These are phyloP conservation scores for Lomentospora prolificans DNA, from an alignment of 2,329 filamentous ascomycete species.

Conservation along the genomic window DNA sequence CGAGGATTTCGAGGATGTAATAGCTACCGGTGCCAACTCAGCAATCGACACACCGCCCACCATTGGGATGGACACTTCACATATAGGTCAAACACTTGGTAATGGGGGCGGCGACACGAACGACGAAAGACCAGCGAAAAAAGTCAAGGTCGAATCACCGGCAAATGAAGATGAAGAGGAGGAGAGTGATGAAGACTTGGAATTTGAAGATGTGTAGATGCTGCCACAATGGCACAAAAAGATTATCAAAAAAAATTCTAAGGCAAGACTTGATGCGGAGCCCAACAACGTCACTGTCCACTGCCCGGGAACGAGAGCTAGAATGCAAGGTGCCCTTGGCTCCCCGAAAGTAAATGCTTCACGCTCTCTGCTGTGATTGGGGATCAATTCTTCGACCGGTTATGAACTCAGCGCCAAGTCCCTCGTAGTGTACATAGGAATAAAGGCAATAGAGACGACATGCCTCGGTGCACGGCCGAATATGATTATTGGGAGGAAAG, in stretches of 20 bases:
- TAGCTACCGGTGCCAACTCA: constrained; percentile 24
- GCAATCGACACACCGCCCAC: constrained; percentile 22
- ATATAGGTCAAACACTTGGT: neutral
- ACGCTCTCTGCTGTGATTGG: too few species aligned
- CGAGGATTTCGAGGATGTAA: constrained; percentile 40
- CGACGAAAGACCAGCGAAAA: constrained; percentile 41
- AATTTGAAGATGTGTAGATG: constrained; percentile 45
- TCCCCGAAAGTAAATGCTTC: too few species aligned
- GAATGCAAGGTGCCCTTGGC: too few species aligned
- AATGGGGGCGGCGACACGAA: neutral
- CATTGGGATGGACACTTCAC: constrained; percentile 17
- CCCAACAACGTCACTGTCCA: too few species aligned
- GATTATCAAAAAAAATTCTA: neutral
- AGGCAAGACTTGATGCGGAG: too few species aligned
- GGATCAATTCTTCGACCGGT: too few species aligned
- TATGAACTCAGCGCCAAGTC: too few species aligned
- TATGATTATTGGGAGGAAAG: too few species aligned
- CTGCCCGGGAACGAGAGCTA: too few species aligned
- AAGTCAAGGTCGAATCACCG: constrained; percentile 47
- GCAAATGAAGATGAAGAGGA: constrained; percentile 32
- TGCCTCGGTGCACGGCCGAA: too few species aligned
- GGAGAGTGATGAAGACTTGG: constrained; percentile 42
- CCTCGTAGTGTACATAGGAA: too few species aligned
- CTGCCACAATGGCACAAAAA: neutral
- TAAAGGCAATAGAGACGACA: too few species aligned